Percentiles rank a stretch among this genome's conserved stretches.
Evolutionary conservation across 192 early-diverging fungal genomes (phyloP).

Genomic region (Gaertneriomyces semiglobifer): DNA sequence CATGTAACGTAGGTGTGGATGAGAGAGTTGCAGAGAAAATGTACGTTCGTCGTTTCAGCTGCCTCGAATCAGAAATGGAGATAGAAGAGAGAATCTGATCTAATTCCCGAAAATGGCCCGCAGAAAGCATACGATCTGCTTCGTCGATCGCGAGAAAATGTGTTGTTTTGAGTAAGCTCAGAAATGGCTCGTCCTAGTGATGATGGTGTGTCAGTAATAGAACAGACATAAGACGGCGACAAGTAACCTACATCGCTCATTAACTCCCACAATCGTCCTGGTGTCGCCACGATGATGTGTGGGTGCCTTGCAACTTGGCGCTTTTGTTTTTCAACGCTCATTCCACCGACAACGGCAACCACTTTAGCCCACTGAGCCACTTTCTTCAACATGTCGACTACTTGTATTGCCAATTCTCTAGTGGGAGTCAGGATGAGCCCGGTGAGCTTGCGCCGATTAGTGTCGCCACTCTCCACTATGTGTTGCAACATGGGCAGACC

Average conservation of each 20-base stretch:
- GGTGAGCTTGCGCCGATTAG: conserved; percentile 25
- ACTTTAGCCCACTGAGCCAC: conserved; percentile 51
- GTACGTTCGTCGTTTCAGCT: conserved; percentile 71
- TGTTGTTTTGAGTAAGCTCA: conserved; percentile 53
- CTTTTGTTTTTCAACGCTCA: conserved; percentile 88
- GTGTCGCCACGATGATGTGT: conserved; percentile 93
- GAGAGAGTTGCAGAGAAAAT: conserved; percentile 89
- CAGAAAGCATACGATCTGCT: conserved; percentile 90
- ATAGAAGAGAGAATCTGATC: conserved; percentile 60
- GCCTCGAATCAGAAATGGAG: conserved; percentile 7
- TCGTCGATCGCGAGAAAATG: conserved; percentile 88
- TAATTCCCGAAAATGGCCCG: conserved; percentile 86
- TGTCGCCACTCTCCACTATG: conserved; percentile 47
- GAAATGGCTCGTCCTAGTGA: conserved; percentile 57
- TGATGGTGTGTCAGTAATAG: neutral
- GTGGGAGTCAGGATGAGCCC: conserved; percentile 89
- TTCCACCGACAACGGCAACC: conserved; percentile 85
- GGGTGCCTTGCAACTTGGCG: conserved; percentile 61
- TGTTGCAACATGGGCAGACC: conserved; percentile 87
- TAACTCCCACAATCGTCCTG: conserved; percentile 76
- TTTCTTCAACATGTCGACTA: conserved; percentile 73
- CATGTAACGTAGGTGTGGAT: neutral
- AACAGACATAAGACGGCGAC: too few relatives aligned
- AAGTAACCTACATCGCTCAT: conserved; percentile 37
- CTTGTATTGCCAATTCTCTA: conserved; percentile 92